Conservation (phyloP, 164 flowering plant species). For the Sextonia rubra region DNA sequence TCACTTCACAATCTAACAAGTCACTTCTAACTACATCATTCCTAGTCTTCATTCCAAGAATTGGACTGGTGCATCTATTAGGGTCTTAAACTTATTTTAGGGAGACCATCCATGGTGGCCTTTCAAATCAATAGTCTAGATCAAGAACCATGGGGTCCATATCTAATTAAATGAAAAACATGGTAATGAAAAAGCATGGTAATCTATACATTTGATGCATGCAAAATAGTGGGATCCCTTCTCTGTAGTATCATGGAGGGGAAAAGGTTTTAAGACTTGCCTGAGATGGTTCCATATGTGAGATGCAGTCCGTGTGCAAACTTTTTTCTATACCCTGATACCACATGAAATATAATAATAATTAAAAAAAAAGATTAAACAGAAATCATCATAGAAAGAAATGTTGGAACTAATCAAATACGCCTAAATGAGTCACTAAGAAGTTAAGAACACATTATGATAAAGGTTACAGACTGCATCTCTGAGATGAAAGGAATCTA, state of each 20-base stretch:
- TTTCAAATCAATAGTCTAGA: too few relatives aligned
- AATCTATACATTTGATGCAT: background rate
- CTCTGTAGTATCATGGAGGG: too few relatives aligned
- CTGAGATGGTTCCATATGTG: slow-evolving; percentile 57
- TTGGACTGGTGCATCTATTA: too few relatives aligned
- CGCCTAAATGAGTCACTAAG: background rate
- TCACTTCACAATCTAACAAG: too few relatives aligned
- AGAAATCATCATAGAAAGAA: background rate
- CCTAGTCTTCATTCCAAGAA: too few relatives aligned
- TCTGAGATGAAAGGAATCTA: background rate
- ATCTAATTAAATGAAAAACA: background rate
- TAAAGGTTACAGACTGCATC: background rate
- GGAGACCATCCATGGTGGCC: too few relatives aligned
- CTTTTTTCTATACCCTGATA: slow-evolving; percentile 65
- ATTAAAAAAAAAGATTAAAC: background rate
- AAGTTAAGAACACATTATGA: too few relatives aligned
- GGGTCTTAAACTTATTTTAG: too few relatives aligned
- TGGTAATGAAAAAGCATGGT: too few relatives aligned
- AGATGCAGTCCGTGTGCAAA: slow-evolving; percentile 57
- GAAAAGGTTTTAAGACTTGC: slow-evolving; percentile 28
- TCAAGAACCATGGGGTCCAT: too few relatives aligned
- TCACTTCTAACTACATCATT: too few relatives aligned
- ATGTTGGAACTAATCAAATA: background rate
- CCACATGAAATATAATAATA: background rate
- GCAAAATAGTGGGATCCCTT: too few relatives aligned